Evolutionary conservation across 2,329 filamentous ascomycete genomes (phyloP).

Genomic region (Dactylellina cionopaga): DNA sequence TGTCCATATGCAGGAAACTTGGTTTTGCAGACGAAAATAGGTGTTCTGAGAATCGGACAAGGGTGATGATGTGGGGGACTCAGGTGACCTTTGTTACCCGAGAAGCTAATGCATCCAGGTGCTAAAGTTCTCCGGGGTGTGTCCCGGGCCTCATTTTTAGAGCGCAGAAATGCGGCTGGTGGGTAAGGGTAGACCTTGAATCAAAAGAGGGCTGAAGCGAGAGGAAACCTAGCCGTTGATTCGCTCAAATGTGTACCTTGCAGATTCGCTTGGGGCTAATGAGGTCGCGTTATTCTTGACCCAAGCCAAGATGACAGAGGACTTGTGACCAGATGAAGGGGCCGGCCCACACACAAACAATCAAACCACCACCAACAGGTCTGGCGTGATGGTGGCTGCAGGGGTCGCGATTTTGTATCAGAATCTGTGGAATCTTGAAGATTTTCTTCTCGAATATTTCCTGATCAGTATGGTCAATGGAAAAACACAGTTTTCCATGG

Average conservation of each 20-base stretch:
- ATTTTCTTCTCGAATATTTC: slow-evolving; percentile 47
- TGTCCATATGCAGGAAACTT: slow-evolving; percentile 28
- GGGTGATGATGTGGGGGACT: slow-evolving; percentile 7
- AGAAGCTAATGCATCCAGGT: slow-evolving; percentile 26
- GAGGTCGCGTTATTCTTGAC: slow-evolving; percentile 11
- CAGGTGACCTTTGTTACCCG: not conserved
- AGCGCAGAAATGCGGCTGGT: slow-evolving; percentile 42
- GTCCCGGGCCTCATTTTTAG: slow-evolving; percentile 40
- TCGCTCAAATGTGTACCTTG: slow-evolving; percentile 46
- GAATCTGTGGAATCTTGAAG: slow-evolving; percentile 29
- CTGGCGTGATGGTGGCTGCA: slow-evolving; percentile 32
- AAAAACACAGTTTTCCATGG: slow-evolving; percentile 10
- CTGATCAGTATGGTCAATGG: slow-evolving; percentile 20
- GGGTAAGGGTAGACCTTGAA: not conserved
- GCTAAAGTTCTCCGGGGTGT: not conserved
- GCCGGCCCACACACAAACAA: not conserved
- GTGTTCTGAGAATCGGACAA: not conserved
- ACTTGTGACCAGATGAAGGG: no score
- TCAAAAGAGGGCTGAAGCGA: slow-evolving; percentile 34
- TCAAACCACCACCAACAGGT: not conserved
- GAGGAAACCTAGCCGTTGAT: slow-evolving; percentile 3
- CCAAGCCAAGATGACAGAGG: slow-evolving; percentile 17
- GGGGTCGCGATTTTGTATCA: slow-evolving; percentile 36
- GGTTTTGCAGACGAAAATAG: slow-evolving; percentile 4
- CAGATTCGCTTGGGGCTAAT: slow-evolving; percentile 48